Evolutionary conservation across 495 filamentous ascomycete species (phyloP).

Genomic region (Aspergillus haitiensis): DNA sequence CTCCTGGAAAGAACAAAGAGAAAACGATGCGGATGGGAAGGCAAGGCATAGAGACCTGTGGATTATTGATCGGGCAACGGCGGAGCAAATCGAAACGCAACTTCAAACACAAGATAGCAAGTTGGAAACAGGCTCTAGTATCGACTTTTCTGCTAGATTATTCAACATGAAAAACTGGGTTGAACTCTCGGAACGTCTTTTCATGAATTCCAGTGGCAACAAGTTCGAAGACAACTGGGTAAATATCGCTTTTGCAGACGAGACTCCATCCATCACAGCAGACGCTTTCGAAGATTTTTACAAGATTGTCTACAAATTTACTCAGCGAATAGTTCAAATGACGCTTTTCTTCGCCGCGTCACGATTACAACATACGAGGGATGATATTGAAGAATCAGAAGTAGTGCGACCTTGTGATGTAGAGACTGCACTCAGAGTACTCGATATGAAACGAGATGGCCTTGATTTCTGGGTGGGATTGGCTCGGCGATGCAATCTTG

Average conservation of each 20-base stretch:
- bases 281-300: slow-evolving; percentile 75
- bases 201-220: slow-evolving; percentile 70
- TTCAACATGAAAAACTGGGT: slow-evolving; percentile 64
- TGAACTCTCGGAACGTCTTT: slow-evolving; percentile 61
- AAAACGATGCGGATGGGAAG: slow-evolving; percentile 56
- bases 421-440: slow-evolving; percentile 56
- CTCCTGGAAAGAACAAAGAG: slow-evolving; percentile 53
- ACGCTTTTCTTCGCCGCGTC: slow-evolving; percentile 66
- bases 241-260: slow-evolving; percentile 43
- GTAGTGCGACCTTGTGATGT: slow-evolving; percentile 63
- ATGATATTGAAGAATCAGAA: slow-evolving; percentile 31
- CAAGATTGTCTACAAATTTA: slow-evolving; percentile 63
- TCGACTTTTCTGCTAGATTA: slow-evolving; percentile 54
- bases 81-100: slow-evolving; percentile 39
- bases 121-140: slow-evolving; percentile 14
- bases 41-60: slow-evolving; percentile 56
- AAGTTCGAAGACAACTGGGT: slow-evolving; percentile 65
- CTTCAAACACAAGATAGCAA: slow-evolving; percentile 16
- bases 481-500: slow-evolving; percentile 59
- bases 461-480: slow-evolving; percentile 58
- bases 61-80: slow-evolving; percentile 49
- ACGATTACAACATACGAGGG: slow-evolving; percentile 47
- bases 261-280: slow-evolving; percentile 63
- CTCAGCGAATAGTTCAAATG: slow-evolving; percentile 65
- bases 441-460: slow-evolving; percentile 39